These are phyloP conservation scores for Thelephora ganbajun DNA, from an alignment of 768 basidiomycete genomes.

Conservation along the genomic window DNA sequence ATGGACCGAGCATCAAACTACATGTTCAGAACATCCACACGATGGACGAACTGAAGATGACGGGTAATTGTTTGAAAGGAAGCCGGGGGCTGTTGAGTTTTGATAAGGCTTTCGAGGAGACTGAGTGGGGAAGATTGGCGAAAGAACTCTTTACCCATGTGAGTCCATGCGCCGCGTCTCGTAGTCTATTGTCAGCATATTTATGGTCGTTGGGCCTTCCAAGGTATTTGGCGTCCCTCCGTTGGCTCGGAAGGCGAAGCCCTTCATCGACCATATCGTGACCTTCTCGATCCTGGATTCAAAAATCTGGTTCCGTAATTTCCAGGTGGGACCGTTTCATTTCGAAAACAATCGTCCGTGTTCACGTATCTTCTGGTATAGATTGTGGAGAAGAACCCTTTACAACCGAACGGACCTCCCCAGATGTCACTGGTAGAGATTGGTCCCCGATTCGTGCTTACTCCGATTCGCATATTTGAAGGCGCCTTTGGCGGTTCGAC, in stretches of 20 bases:
- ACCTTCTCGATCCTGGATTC: constrained; percentile 91
- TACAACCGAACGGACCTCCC: constrained; percentile 74
- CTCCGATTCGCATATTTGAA: constrained; percentile 96
- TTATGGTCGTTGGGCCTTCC: neutral
- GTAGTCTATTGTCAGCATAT: neutral
- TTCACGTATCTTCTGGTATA: constrained; percentile 16
- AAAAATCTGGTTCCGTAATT: constrained; percentile 99
- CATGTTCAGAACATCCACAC: constrained; percentile 98
- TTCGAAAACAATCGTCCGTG: neutral
- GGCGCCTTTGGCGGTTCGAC: constrained; percentile 93
- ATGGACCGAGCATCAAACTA: constrained; percentile 93
- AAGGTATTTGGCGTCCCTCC: constrained; percentile 95
- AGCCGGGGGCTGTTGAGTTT: constrained; percentile 87
- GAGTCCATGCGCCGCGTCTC: constrained; percentile 16
- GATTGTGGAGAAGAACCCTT: constrained; percentile 91
- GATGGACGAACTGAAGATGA: constrained; percentile 99
- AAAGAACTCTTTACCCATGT: constrained; percentile 95
- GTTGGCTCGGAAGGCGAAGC: constrained; percentile 82
- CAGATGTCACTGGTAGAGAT: constrained; percentile 90
- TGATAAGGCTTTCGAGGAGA: constrained; percentile 79
- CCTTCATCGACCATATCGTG: constrained; percentile 95
- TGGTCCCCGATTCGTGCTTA: constrained; percentile 92
- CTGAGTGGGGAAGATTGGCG: constrained; percentile 72
- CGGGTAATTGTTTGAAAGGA: constrained; percentile 95
- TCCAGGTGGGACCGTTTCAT: constrained; percentile 49